Evolutionary conservation across 108 stramenopile species (phyloP).

Genomic region (Aurantiochytrium sp.): DNA sequence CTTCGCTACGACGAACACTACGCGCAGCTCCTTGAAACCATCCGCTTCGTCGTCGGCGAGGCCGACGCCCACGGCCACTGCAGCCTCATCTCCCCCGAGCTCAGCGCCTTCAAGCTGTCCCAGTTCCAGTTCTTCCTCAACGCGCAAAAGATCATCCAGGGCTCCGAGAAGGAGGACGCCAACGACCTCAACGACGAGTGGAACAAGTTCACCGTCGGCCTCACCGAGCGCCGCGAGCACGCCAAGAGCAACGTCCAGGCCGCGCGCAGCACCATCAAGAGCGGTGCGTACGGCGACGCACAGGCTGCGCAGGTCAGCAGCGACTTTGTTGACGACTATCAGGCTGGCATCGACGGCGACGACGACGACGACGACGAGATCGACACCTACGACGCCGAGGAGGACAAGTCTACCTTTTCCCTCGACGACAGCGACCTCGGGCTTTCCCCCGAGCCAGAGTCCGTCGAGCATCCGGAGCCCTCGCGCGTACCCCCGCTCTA

Average conservation of each 20-base stretch:
- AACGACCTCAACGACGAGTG: slow-evolving; percentile 3
- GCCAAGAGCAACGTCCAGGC: not conserved
- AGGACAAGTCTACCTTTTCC: too few relatives aligned
- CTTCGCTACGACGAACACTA: not conserved
- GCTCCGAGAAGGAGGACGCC: slow-evolving; percentile 6
- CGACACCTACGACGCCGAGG: too few relatives aligned
- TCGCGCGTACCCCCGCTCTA: too few relatives aligned
- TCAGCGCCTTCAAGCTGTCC: not conserved
- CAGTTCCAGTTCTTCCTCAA: slow-evolving; percentile 12
- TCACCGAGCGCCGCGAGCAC: not conserved
- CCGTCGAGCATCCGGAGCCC: too few relatives aligned
- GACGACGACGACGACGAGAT: too few relatives aligned
- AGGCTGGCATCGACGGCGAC: too few relatives aligned
- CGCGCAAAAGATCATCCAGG: slow-evolving; percentile 9
- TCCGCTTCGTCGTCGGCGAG: not conserved
- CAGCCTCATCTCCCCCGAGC: slow-evolving; percentile 15
- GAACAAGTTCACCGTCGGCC: slow-evolving; percentile 13
- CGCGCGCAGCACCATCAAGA: too few relatives aligned
- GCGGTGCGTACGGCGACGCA: too few relatives aligned
- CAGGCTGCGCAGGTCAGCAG: too few relatives aligned
- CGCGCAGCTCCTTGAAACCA: not conserved
- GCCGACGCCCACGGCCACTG: not conserved
- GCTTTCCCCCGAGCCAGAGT: too few relatives aligned
- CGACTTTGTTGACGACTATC: too few relatives aligned
- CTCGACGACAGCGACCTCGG: too few relatives aligned